phyloP scores from a whole-genome alignment of 345 rosid species.

The thale cress (Arabidopsis thaliana) region TAIR10.1 NC_003071.7:12325501-12326000 shows the following conservation, averaged over 20 bases:
- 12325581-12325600: slow-evolving; percentile 24
- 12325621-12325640: not conserved
- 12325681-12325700: not conserved
- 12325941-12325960: not conserved
- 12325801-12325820: not conserved
- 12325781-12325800: not conserved
- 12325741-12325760: not conserved
- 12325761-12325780: slow-evolving; percentile 19
- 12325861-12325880: not conserved
- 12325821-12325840: too few species aligned
- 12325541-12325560: slow-evolving; percentile 19
- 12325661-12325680: slow-evolving; percentile 1
- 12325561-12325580: slow-evolving; percentile 28
- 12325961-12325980: not conserved
- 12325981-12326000: not conserved
- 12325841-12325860: not conserved
- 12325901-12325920: slow-evolving; percentile 6
- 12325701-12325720: not conserved
- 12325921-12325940: slow-evolving; percentile 5
- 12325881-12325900: slow-evolving; percentile 4
- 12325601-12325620: not conserved
- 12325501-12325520: slow-evolving; percentile 38
- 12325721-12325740: not conserved
- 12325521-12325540: slow-evolving; percentile 24
- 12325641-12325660: not conserved